phyloP scores from a whole-genome alignment of 176 grass and related monocot species.

The Oryza longistaminata region DNA sequence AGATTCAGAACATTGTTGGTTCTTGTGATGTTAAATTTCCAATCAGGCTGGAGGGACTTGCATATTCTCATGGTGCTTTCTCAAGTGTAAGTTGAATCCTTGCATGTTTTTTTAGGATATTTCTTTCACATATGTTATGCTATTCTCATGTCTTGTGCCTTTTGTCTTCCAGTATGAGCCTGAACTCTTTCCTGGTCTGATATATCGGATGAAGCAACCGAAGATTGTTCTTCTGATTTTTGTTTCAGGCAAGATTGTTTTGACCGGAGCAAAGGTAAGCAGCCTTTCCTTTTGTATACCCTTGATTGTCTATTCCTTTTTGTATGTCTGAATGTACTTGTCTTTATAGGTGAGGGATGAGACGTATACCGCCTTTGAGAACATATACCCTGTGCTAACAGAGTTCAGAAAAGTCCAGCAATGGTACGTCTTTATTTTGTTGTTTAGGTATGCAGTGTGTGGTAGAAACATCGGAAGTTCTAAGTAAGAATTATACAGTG shows the following conservation, averaged over 20 bases:
- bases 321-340: background rate
- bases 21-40: conserved; percentile 99
- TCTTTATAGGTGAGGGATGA: conserved; percentile 87
- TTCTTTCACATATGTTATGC: background rate
- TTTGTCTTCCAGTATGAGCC: conserved; percentile 72
- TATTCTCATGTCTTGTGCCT: background rate
- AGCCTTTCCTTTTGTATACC: background rate
- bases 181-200: conserved; percentile 89
- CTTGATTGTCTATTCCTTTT: background rate
- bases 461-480: too few relatives aligned
- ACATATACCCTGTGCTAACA: conserved; percentile 88
- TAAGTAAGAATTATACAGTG: background rate
- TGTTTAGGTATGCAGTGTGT: background rate
- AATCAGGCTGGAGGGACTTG: conserved; percentile 93
- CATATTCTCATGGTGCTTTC: conserved; percentile 94
- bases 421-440: conserved; percentile 54
- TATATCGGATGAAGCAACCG: conserved; percentile 95
- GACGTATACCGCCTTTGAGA: conserved; percentile 93
- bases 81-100: conserved; percentile 69
- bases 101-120: conserved; percentile 7
- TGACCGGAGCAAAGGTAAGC: conserved; percentile 87
- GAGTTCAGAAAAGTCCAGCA: conserved; percentile 95
- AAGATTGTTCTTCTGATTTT: conserved; percentile 99
- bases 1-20: conserved; percentile 95
- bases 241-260: conserved; percentile 97